Conservation (phyloP, 768 basidiomycete species). For the Lactarius psammicola region DNA sequence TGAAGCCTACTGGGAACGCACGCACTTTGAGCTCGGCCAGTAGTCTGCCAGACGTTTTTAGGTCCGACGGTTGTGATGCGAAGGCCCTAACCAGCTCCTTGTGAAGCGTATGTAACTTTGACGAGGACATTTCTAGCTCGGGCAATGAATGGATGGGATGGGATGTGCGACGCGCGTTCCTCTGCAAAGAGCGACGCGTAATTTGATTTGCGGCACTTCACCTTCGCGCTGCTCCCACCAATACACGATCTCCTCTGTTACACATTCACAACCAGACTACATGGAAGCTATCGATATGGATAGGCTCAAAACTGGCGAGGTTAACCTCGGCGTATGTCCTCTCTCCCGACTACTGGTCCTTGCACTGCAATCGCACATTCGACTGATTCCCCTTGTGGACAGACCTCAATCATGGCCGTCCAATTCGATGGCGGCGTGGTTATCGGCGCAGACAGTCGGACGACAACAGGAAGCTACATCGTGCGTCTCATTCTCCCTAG, state of each 20-base stretch:
- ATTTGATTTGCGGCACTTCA: constrained; percentile 35
- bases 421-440: constrained; percentile 95
- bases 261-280: constrained; percentile 35
- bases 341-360: constrained; percentile 4
- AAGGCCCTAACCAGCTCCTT: constrained; percentile 68
- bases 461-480: constrained; percentile 95
- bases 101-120: constrained; percentile 59
- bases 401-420: constrained; percentile 99
- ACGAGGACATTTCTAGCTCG: constrained; percentile 45
- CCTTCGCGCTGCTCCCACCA: constrained; percentile 11
- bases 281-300: constrained; percentile 71
- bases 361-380: background rate
- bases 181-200: constrained; percentile 42
- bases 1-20: constrained; percentile 31
- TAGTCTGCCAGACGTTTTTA: constrained; percentile 60
- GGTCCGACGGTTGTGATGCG: constrained; percentile 59
- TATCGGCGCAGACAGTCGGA: constrained; percentile 95
- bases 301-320: constrained; percentile 90
- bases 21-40: constrained; percentile 79
- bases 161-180: constrained; percentile 25
- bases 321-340: constrained; percentile 87
- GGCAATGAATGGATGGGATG: background rate
- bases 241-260: constrained; percentile 29
- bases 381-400: constrained; percentile 11
- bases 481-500: constrained; percentile 55